Base-by-base conservation (phyloP, 371 early-diverging fungal species). In the Capniomyces stellatus region DNA sequence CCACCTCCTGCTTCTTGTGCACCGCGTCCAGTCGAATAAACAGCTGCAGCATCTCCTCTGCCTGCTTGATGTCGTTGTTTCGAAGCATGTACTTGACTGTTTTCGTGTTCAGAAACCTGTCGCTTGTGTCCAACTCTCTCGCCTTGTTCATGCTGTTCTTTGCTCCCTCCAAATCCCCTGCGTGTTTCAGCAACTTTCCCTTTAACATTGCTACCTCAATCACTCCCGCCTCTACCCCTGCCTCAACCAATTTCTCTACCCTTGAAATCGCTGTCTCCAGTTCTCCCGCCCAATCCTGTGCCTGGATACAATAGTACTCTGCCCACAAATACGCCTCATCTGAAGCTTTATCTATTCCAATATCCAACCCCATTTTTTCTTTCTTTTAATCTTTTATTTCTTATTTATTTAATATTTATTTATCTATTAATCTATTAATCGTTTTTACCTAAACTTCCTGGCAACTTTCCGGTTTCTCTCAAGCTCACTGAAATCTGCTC, bases 41-140 rank as follows among this genome's bases (percentile, higher is more conserved):
- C 52, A 90, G 55, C 18, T 76, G 71, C 30, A 89, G 77, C 2
- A 78, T 84, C 59, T 79, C 75, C 59, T 92, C 87, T 1, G 97
- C 97, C 57, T 83, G 79, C 2, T 73, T 79, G 24, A 89, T 64
- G 29, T 83, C 60, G 58, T 82, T 79, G 47, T 81, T 78, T 56
- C 91, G 80, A 29, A 94, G 69, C 85, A 89, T 79, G 69, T 97
- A 97, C 67, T 95, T 95, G 30, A 85, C 77, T 59, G 85, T 83
- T 66, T 93, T 94, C 28, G 90, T 81, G 73, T 95, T 97, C 71
- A 95, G 75, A 61, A 83, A 93, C 19, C 98, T 78, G 71, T 97
- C 98, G 67, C 87, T 87, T 46, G 90, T 71, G 69, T 97, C 95
- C 56, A 89, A 58, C 58, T 86, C 80, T 51, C 95, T 82, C 13